Conservation (phyloP, 257 asterid species). For the Primulina eburnea region DNA sequence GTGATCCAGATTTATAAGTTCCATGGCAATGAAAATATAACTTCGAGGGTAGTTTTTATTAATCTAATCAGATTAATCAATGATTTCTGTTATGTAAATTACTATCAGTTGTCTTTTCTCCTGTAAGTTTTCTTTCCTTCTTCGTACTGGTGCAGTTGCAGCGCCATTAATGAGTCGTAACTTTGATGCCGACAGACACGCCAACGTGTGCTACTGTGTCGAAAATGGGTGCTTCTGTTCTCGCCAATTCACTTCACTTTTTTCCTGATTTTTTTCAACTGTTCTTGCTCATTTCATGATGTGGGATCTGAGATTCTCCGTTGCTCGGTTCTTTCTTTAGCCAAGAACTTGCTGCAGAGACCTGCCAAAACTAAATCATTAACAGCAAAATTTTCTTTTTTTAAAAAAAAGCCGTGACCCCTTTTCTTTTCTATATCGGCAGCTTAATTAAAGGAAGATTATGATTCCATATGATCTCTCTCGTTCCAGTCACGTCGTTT, state of each 20-base stretch:
- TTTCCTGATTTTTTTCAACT: not conserved
- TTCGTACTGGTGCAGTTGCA: conserved; percentile 30
- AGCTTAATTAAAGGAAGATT: not conserved
- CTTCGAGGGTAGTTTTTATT: no score
- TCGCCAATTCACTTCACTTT: not conserved
- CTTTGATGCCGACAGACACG: conserved; percentile 21
- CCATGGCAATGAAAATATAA: no score
- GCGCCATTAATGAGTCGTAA: conserved; percentile 28
- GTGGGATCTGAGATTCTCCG: conserved; percentile 21
- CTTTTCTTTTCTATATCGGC: not conserved
- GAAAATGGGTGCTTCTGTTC: conserved; percentile 18
- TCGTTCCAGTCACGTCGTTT: conserved; percentile 57
- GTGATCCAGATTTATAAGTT: not conserved
- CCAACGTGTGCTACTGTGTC: conserved; percentile 19
- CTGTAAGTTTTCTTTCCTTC: conserved; percentile 13
- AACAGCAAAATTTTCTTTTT: not conserved
- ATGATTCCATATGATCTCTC: conserved; percentile 25
- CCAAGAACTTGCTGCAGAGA: not conserved
- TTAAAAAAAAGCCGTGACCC: conserved; percentile 18
- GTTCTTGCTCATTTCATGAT: not conserved
- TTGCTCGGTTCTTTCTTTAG: not conserved
- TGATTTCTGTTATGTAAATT: conserved; percentile 2
- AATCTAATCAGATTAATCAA: no score
- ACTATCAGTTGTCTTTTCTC: conserved; percentile 4
- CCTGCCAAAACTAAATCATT: conserved; percentile 29